phyloP scores from a whole-genome alignment of 1,139 yeast species.

The Lodderomyces pseudojiufengensis region DNA sequence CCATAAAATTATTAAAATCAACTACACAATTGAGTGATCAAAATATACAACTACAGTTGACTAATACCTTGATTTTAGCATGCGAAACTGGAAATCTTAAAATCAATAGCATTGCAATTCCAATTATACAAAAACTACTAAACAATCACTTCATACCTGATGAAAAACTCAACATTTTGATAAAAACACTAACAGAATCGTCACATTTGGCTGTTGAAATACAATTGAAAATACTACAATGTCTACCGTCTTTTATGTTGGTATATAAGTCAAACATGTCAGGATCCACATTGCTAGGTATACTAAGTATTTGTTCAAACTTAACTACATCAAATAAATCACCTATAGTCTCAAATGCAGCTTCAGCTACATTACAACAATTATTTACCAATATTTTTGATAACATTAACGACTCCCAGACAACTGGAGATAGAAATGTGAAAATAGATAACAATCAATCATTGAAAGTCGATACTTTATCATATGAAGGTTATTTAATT shows the following conservation, averaged over 20 bases:
- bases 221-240: conserved; percentile 82
- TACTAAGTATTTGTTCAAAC: conserved; percentile 68
- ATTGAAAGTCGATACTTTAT: conserved; percentile 45
- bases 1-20: conserved; percentile 47
- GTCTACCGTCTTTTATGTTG: conserved; percentile 72
- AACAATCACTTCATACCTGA: conserved; percentile 46
- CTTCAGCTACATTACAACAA: conserved; percentile 90
- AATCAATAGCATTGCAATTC: conserved; percentile 67
- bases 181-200: conserved; percentile 70
- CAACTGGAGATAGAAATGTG: conserved; percentile 24
- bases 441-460: conserved; percentile 42
- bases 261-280: conserved; percentile 53
- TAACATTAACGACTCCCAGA: conserved; percentile 29
- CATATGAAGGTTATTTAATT: conserved; percentile 67
- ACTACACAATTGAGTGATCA: conserved; percentile 21
- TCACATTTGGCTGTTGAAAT: conserved; percentile 76
- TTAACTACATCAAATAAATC: conserved; percentile 67
- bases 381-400: conserved; percentile 75
- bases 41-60: conserved; percentile 47
- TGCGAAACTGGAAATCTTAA: conserved; percentile 75
- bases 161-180: conserved; percentile 47
- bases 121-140: conserved; percentile 61
- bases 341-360: conserved; percentile 83
- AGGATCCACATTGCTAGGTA: conserved; percentile 54
- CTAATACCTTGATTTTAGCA: conserved; percentile 68